A percentile compares a stretch with the other conserved stretches of the same genome.
phyloP scores from a whole-genome alignment of 345 rosid genomes.

The Heritiera littoralis region DNA sequence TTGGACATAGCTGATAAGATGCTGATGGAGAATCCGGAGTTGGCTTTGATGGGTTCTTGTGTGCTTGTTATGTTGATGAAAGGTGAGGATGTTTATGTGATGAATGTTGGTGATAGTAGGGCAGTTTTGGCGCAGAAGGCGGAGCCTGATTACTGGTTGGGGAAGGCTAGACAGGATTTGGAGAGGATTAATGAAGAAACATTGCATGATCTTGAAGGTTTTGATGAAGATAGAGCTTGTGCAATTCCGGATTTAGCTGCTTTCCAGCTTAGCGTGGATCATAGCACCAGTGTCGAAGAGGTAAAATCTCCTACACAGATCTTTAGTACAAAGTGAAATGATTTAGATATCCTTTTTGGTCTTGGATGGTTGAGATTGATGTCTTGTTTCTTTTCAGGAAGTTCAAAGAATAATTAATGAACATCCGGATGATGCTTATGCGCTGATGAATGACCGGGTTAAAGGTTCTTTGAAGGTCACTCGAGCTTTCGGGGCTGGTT shows the following conservation, averaged over 20 bases:
- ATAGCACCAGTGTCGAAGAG: constrained; percentile 84
- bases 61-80: constrained; percentile 93
- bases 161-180: constrained; percentile 69
- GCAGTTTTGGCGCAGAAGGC: constrained; percentile 83
- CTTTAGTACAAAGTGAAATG: background rate
- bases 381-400: constrained; percentile 52
- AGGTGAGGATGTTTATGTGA: constrained; percentile 89
- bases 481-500: constrained; percentile 95
- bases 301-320: constrained; percentile 31
- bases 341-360: background rate
- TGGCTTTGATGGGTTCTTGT: constrained; percentile 97
- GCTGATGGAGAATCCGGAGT: constrained; percentile 85
- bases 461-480: constrained; percentile 95
- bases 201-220: constrained; percentile 58
- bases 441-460: constrained; percentile 77
- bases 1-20: constrained; percentile 81
- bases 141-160: constrained; percentile 67
- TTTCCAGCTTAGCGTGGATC: constrained; percentile 78
- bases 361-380: background rate
- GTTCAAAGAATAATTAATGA: constrained; percentile 76
- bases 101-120: constrained; percentile 97
- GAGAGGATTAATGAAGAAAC: constrained; percentile 91
- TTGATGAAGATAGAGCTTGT: constrained; percentile 40
- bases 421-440: constrained; percentile 77
- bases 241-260: constrained; percentile 41